Evolutionary conservation across 768 basidiomycete genomes (phyloP).

Genomic region (Podaxis pistillaris): DNA sequence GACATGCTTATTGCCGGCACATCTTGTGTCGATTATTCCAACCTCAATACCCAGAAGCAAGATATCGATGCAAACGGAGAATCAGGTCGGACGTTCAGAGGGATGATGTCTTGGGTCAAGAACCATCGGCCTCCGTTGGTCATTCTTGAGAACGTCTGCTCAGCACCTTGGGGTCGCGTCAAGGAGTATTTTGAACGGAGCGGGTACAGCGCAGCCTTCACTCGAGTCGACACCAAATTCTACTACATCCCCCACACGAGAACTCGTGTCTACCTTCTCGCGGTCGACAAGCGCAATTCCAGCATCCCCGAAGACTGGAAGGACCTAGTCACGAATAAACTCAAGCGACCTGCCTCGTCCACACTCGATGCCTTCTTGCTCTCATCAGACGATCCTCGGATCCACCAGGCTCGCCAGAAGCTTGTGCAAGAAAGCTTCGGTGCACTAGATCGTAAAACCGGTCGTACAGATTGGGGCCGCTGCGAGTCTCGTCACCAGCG

Average conservation of each 20-base stretch:
- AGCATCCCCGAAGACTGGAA: slow-evolving; percentile 70
- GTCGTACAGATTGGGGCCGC: slow-evolving; percentile 85
- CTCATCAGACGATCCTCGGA: slow-evolving; percentile 86
- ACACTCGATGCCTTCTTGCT: slow-evolving; percentile 92
- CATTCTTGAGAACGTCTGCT: slow-evolving; percentile 91
- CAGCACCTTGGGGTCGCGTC: slow-evolving; percentile 85
- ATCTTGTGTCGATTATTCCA: slow-evolving; percentile 97
- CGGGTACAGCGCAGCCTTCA: slow-evolving; percentile 69
- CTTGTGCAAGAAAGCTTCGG: slow-evolving; percentile 70
- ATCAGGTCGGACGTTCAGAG: slow-evolving; percentile 89
- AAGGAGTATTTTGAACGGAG: slow-evolving; percentile 69
- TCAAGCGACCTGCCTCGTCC: slow-evolving; percentile 83
- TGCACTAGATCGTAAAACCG: slow-evolving; percentile 63
- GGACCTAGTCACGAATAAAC: slow-evolving; percentile 50
- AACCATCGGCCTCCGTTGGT: slow-evolving; percentile 89
- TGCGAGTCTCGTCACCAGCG: slow-evolving; percentile 92
- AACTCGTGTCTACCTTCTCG: slow-evolving; percentile 84
- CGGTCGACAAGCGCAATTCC: slow-evolving; percentile 64
- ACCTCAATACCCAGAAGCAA: slow-evolving; percentile 90
- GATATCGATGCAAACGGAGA: slow-evolving; percentile 88
- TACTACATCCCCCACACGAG: slow-evolving; percentile 96
- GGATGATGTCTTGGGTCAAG: slow-evolving; percentile 92
- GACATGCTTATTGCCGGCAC: slow-evolving; percentile 93
- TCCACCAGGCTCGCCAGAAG: slow-evolving; percentile 84
- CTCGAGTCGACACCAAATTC: slow-evolving; percentile 80